These are phyloP conservation scores for Paraphaeosphaeria sporulosa DNA, from an alignment of 2,329 filamentous ascomycete genomes.

Conservation along the genomic window DNA sequence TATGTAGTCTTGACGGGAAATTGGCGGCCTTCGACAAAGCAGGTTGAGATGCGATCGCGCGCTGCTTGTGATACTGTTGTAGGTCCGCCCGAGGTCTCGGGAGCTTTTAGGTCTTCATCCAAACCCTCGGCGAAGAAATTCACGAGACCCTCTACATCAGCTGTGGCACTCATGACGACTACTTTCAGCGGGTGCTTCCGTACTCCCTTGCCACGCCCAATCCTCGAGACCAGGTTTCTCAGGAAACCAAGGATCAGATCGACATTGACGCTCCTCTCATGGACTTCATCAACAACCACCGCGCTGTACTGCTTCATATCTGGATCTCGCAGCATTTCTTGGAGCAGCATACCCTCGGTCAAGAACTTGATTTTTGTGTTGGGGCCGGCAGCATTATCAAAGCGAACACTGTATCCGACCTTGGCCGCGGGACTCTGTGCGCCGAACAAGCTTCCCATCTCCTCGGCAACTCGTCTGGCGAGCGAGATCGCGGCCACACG, in stretches of 20 bases:
- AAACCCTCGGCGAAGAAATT: slow-evolving; percentile 70
- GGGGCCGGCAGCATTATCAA: slow-evolving; percentile 84
- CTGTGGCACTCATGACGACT: slow-evolving; percentile 96
- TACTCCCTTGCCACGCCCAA: slow-evolving; percentile 71
- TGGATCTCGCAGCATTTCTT: slow-evolving; percentile 89
- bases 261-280: slow-evolving; percentile 94
- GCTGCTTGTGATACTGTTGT: slow-evolving; percentile 9
- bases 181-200: slow-evolving; percentile 73
- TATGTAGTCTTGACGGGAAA: slow-evolving; percentile 84
- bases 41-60: slow-evolving; percentile 51
- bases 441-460: slow-evolving; percentile 73
- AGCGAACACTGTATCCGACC: slow-evolving; percentile 94
- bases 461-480: slow-evolving; percentile 84
- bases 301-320: slow-evolving; percentile 85
- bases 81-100: slow-evolving; percentile 23
- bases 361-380: slow-evolving; percentile 91
- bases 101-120: slow-evolving; percentile 12
- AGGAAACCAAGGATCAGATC: slow-evolving; percentile 90
- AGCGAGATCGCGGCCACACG: slow-evolving; percentile 92
- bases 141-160: slow-evolving; percentile 80
- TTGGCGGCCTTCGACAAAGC: slow-evolving; percentile 84
- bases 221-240: slow-evolving; percentile 73
- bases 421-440: slow-evolving; percentile 64
- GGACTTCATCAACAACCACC: slow-evolving; percentile 93
- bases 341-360: slow-evolving; percentile 94